These are phyloP conservation scores for Citeromyces siamensis DNA, from an alignment of 1,139 yeast species.

Conservation along the genomic window DNA sequence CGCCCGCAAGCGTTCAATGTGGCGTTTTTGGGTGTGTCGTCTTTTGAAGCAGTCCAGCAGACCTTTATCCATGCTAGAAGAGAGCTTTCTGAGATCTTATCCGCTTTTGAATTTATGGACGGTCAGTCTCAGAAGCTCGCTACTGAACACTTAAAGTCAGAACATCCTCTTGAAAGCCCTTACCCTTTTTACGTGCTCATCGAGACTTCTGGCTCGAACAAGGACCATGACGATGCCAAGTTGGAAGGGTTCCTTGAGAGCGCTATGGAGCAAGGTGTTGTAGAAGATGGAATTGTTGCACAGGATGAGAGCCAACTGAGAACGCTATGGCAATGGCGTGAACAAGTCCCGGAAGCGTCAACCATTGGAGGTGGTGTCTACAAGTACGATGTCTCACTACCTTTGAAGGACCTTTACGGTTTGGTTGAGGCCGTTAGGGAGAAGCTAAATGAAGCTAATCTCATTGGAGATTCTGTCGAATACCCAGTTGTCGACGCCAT, in stretches of 20 bases:
- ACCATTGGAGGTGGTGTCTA: constrained; percentile 87
- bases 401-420: constrained; percentile 66
- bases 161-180: constrained; percentile 54
- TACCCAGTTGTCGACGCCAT: constrained; percentile 78
- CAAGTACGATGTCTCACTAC: constrained; percentile 91
- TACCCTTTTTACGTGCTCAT: constrained; percentile 85
- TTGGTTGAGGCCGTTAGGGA: constrained; percentile 64
- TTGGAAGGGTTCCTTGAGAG: constrained; percentile 70
- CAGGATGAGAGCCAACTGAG: constrained; percentile 84
- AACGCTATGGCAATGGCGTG: constrained; percentile 93
- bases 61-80: constrained; percentile 70
- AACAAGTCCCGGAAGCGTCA: constrained; percentile 81
- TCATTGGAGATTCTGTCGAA: constrained; percentile 54
- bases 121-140: constrained; percentile 58
- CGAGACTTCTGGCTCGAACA: constrained; percentile 89
- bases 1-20: constrained; percentile 83
- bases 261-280: constrained; percentile 75
- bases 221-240: constrained; percentile 73
- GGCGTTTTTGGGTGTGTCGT: constrained; percentile 74
- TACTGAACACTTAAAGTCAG: constrained; percentile 34
- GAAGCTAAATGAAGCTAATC: constrained; percentile 39
- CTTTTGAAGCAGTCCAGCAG: constrained; percentile 72
- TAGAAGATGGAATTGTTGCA: constrained; percentile 88
- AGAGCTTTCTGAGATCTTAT: constrained; percentile 74
- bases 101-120: constrained; percentile 96